Conservation (phyloP, 768 basidiomycete genomes). For the Dioszegia hungarica region DNA sequence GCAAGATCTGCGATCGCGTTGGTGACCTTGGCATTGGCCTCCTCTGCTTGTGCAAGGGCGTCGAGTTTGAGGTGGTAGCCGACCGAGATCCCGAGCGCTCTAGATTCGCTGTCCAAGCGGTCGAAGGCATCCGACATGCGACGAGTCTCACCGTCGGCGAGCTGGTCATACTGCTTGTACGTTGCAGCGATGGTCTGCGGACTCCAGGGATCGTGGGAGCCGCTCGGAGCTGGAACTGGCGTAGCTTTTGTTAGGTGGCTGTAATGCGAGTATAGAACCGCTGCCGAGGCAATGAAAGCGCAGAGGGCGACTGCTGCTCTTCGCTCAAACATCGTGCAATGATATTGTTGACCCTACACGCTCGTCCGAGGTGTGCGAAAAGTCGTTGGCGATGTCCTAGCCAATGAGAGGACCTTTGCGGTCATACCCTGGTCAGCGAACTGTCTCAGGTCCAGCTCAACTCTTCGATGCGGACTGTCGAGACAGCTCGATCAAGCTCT, state of each 20-base stretch:
- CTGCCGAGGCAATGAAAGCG: neutral
- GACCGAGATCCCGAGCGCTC: neutral
- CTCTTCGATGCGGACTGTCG: too few relatives aligned
- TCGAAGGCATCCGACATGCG: neutral
- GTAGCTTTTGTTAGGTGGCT: too few relatives aligned
- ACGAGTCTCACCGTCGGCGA: neutral
- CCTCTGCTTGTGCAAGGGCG: neutral
- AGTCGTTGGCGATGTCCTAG: too few relatives aligned
- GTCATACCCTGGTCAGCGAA: neutral
- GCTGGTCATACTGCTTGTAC: neutral
- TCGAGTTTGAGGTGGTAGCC: constrained; percentile 4
- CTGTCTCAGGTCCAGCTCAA: too few relatives aligned
- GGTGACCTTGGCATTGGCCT: neutral
- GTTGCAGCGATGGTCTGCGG: neutral
- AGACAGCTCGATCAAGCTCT: too few relatives aligned
- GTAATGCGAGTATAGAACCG: neutral
- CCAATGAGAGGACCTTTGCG: constrained; percentile 4
- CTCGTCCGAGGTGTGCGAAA: neutral
- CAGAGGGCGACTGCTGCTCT: neutral
- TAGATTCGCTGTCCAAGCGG: neutral
- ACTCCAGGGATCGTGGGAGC: neutral
- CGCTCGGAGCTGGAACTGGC: neutral
- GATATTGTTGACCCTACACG: neutral
- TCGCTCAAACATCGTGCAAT: neutral
- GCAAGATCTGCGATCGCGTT: constrained; percentile 2